Base-by-base conservation (phyloP, 768 basidiomycete species). In the Crepidotus variabilis region DNA sequence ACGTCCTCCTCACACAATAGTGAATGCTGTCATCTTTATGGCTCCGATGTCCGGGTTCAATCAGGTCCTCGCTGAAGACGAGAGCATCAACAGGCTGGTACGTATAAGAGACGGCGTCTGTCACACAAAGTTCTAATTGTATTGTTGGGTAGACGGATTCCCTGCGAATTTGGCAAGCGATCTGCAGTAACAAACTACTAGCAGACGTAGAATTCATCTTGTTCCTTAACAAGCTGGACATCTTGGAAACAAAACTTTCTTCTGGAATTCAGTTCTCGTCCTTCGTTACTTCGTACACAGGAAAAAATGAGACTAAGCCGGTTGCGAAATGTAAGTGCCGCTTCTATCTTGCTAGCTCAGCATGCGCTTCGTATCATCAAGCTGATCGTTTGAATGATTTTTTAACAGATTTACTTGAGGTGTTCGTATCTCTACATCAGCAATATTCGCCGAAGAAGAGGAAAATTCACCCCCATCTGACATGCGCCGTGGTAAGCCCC, bases 11-110 rank as follows among this genome's bases (percentile, higher is more conserved):
- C n/a, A n/a, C 13, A 35, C 34, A 24, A 22, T 52, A 83, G 85
- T 86, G 46, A 81, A 83, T 60, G 78, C 81, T 9, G 81, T 88
- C 55, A 82, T 89, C 21, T 89, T 88, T 65, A 68, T 88, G 3
- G 85, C 83, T 1, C 84, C 87, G 0, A 76, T 87, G 62, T 84
- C 78, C 11, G 82, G 80, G 2, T 88, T 87, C 67, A 81, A 86
- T 64, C 81, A 86, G 67, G 73, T 75, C n/a, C 73, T 87, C 5
- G 73, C 76, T 2, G 86, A 87, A 64, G 84, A 86, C 63, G 71
- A 73, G 28, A 74, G 61, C 21, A 72, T 85, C 2, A 88, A 88
- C 61, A 78, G 86, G 50, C 70, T 88, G 66, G 85, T 85, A 58
- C 20, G 75, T 67, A 1, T n/a, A 18, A 47, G 16, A 28, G 34